phyloP scores from a whole-genome alignment of 306 rosid genomes.

The Begonia fuchsioides region DNA sequence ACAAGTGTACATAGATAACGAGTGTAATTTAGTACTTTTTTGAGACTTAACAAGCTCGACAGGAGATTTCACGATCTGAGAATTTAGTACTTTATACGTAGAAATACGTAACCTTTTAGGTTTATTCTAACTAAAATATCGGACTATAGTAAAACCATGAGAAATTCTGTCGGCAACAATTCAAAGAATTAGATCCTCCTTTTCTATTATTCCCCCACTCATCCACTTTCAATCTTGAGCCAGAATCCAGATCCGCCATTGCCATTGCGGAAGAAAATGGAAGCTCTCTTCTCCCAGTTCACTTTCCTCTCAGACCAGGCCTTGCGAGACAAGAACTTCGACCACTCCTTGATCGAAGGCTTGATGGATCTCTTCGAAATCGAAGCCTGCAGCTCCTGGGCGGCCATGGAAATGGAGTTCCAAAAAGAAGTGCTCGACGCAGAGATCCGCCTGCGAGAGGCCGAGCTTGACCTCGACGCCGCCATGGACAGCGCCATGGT shows the following conservation, averaged over 20 bases:
- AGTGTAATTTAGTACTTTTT: too few species aligned
- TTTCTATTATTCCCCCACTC: too few species aligned
- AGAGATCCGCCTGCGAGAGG: conserved; percentile 34
- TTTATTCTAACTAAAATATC: too few species aligned
- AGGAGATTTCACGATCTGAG: too few species aligned
- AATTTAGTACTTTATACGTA: too few species aligned
- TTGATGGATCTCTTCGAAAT: conserved; percentile 78
- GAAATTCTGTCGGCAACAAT: too few species aligned
- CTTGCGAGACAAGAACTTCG: conserved; percentile 60
- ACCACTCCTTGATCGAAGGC: conserved; percentile 63
- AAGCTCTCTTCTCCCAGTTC: conserved; percentile 62
- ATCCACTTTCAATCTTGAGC: too few species aligned
- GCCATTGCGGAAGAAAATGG: conserved; percentile 24
- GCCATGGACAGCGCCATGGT: conserved; percentile 85
- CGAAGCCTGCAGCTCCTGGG: conserved; percentile 93
- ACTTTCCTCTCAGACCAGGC: conserved; percentile 59
- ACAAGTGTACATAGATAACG: too few species aligned
- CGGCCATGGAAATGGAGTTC: conserved; percentile 50
- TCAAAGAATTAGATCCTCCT: too few species aligned
- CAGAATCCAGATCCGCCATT: not conserved
- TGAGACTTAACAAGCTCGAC: too few species aligned
- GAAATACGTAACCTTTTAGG: too few species aligned
- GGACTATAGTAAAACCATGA: too few species aligned
- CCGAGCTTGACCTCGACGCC: conserved; percentile 60
- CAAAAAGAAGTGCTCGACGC: conserved; percentile 41